Evolutionary conservation across 441 rosid genomes (phyloP), one percentile per base, ranked within the genome.

Genomic region (Metrosideros polymorpha): DNA sequence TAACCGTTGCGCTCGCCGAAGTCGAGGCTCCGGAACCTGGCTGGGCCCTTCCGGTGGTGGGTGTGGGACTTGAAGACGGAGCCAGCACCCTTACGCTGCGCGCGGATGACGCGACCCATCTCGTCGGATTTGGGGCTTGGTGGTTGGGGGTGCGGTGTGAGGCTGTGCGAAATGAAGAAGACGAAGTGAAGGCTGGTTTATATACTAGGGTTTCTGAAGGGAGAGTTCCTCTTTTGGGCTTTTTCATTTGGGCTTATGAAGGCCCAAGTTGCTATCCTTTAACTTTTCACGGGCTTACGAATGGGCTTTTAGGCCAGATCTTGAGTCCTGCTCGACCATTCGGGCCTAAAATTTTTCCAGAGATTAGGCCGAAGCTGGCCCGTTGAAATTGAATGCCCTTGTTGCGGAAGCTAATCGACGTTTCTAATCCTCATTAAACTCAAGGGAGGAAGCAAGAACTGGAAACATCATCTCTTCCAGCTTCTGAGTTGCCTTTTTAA

Each of bases 1-100:
- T 82, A 82, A 39, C 84, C 84, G 42, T 82, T 82, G 56, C 84
- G 84, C 54, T 71, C 79, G n/a, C 79, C 79, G 49, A 71, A 71
- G 79, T 71, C 79, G 79, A 71, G 79, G 79, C 79, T 47, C 53
- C 84, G 84, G 84, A 82, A 82, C 53, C 84, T 47, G 2, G 84
- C 84, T 24, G 84, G 84, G 25, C 84, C 84, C 84, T 82, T 82
- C 84, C 84, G 56, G 42, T 82, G 84, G 27, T 82, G 84, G 84
- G 84, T 82, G 42, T 82, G 84, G 84, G 84, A 82, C 56, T 49
- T 82, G 84, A 82, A 82, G 56, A 82, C 84, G 56, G 84, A 82
- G 13, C 84, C 84, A 19, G 84, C 56, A n/a, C 84, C 84, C 84
- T 82, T 82, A 47, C 84, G 53, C 84, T 82, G 84, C 42, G 84